Base-by-base conservation (phyloP, 1,284 basidiomycete genomes). In the Tilletia indica region DNA sequence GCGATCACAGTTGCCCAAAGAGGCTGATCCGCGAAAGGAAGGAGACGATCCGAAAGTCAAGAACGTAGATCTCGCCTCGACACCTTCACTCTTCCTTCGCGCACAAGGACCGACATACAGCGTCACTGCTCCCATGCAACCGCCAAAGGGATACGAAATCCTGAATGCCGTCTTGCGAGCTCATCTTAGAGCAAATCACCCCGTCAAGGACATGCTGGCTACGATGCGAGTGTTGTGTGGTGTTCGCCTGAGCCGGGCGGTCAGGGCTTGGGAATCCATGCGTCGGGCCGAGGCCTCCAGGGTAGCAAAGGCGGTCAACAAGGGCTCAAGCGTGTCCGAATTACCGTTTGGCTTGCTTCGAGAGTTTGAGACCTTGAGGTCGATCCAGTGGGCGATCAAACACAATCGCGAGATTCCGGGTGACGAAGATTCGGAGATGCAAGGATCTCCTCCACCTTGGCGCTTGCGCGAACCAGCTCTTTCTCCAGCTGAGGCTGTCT, bases 161-260 rank as follows among this genome's bases (percentile, higher is more conserved):
- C 61, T 64, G 31, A 64, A 64, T 39, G 61, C 61, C 14, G 61
- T 64, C 34, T 42, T 64, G 36, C 31, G 61, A 14, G 61, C 61
- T 25, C 38, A 64, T 42, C 61, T 64, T n/a, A 34, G 21, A 19
- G 61, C 61, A 25, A 38, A 38, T 19, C 14, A 11, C n/a, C 36
- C 61, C 4, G 12, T 39, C 8, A 38, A 38, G 39, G 31, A 34
- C 14, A 64, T 64, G 61, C 9, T 64, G 12, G 8, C 9, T 9
- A n/a, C 61, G 16, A 11, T 64, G 36, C 61, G 61, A 3, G 36
- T 16, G 16, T 36, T 64, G 36, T 64, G 36, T 14, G 61, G 61
- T 19, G 34, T 42, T 39, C 61, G 61, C 31, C 36, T 64, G 36
- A n/a, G 61, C 14, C 16, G 34, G 12, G 8, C n/a, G 36, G n/a